Evolutionary conservation across 805 yeast genomes (phyloP).

Genomic region (Ogataea paradorogensis): DNA sequence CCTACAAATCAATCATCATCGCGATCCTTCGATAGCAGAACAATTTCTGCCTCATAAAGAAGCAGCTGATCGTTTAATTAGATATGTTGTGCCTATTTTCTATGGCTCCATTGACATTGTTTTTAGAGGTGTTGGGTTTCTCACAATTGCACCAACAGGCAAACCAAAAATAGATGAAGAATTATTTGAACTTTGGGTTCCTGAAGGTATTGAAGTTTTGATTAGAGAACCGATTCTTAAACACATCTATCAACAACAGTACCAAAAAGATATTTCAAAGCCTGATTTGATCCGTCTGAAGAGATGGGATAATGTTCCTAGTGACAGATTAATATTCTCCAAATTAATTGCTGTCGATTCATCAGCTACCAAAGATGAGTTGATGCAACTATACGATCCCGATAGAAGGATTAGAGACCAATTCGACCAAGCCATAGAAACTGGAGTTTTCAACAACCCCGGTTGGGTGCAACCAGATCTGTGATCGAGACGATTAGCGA

Average conservation of each 20-base stretch:
- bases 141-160: slow-evolving; percentile 62
- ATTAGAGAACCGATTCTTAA: slow-evolving; percentile 39
- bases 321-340: slow-evolving; percentile 22
- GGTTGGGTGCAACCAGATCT: slow-evolving; percentile 26
- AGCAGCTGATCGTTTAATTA: slow-evolving; percentile 33
- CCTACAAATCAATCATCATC: not conserved
- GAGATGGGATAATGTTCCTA: slow-evolving; percentile 15
- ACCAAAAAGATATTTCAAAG: not conserved
- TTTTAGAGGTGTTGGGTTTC: slow-evolving; percentile 59
- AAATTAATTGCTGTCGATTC: slow-evolving; percentile 21
- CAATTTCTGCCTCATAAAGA: slow-evolving; percentile 20
- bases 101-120: slow-evolving; percentile 65
- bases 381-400: slow-evolving; percentile 13
- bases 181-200: slow-evolving; percentile 50
- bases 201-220: slow-evolving; percentile 51
- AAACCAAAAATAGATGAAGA: slow-evolving; percentile 21
- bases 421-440: not conserved
- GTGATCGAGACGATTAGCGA: not conserved
- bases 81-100: slow-evolving; percentile 68
- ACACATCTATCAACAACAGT: slow-evolving; percentile 26
- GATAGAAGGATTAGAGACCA: slow-evolving; percentile 10
- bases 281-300: slow-evolving; percentile 17
- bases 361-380: slow-evolving; percentile 10
- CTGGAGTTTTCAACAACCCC: slow-evolving; percentile 7
- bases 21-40: slow-evolving; percentile 22